Evolutionary conservation across 805 yeast genomes (phyloP).

Genomic region (Candida endomychidarum): DNA sequence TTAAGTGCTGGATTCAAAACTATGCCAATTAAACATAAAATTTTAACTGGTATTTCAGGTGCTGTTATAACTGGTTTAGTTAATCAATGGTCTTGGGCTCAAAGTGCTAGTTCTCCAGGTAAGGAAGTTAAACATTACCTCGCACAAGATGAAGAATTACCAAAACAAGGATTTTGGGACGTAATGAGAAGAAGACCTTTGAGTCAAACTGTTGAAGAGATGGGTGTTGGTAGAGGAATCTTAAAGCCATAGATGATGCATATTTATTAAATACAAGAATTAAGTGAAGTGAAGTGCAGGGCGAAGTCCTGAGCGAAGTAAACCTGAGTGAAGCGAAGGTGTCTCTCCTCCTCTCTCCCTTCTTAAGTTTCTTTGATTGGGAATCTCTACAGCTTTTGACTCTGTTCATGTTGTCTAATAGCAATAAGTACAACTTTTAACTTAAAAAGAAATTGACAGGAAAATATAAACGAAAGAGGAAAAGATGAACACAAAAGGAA

Average conservation of each 20-base stretch:
- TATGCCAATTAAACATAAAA: constrained; percentile 43
- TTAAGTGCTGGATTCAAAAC: constrained; percentile 45
- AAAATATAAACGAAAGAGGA: too few species aligned
- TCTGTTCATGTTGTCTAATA: too few species aligned
- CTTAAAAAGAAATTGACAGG: too few species aligned
- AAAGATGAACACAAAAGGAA: too few species aligned
- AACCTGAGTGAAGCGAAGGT: too few species aligned
- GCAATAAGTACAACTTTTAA: too few species aligned
- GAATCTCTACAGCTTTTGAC: too few species aligned
- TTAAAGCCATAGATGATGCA: constrained; percentile 32
- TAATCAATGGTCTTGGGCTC: constrained; percentile 43
- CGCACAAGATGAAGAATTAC: constrained; percentile 35
- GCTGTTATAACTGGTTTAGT: constrained; percentile 37
- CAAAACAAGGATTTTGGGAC: constrained; percentile 68
- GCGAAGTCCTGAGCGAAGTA: too few species aligned
- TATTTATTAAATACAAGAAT: constrained; percentile 1
- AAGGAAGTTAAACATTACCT: constrained; percentile 38
- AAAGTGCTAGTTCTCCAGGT: constrained; percentile 39
- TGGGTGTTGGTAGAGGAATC: constrained; percentile 69
- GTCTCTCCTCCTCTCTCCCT: too few species aligned
- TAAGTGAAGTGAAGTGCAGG: too few species aligned
- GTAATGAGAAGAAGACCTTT: constrained; percentile 77
- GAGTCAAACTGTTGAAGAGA: constrained; percentile 71
- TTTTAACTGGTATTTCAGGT: constrained; percentile 41
- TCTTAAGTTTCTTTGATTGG: too few species aligned